These are phyloP conservation scores for Neurospora sp. DNA, from an alignment of 495 filamentous ascomycete genomes.

Conservation along the genomic window DNA sequence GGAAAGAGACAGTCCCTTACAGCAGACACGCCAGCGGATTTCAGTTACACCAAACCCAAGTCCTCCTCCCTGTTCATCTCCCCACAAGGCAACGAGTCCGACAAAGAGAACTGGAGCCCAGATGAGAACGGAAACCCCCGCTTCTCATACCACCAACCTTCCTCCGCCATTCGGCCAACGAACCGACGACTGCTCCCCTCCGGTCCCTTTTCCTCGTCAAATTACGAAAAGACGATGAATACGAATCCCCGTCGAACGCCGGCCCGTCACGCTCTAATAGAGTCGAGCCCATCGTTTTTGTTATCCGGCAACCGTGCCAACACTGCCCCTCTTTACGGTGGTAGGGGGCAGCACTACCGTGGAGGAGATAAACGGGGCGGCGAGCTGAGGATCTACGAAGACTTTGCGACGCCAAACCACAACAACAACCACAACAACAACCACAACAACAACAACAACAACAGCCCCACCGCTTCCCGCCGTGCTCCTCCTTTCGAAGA, in stretches of 20 bases:
- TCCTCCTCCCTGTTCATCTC: slow-evolving; percentile 18
- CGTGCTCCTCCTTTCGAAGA: slow-evolving; percentile 5
- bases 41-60: slow-evolving; percentile 29
- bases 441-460: not conserved
- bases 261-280: slow-evolving; percentile 19
- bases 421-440: not conserved
- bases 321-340: slow-evolving; percentile 18
- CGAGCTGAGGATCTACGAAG: slow-evolving; percentile 31
- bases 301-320: slow-evolving; percentile 17
- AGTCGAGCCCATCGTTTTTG: slow-evolving; percentile 15
- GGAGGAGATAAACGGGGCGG: not conserved
- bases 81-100: slow-evolving; percentile 53
- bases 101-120: slow-evolving; percentile 86
- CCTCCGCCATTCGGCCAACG: not conserved
- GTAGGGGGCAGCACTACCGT: not conserved
- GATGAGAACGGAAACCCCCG: slow-evolving; percentile 36
- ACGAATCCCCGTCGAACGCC: slow-evolving; percentile 26
- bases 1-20: not conserved
- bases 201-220: not conserved
- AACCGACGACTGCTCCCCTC: slow-evolving; percentile 15
- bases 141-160: slow-evolving; percentile 13
- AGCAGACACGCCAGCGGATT: slow-evolving; percentile 11
- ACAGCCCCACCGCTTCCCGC: not conserved
- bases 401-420: slow-evolving; percentile 6
- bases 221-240: not conserved